Percentiles rank a stretch among this genome's conserved stretches.
These are phyloP conservation scores for Thalassiosira delicatula DNA, from an alignment of 352 stramenopile genomes.

Conservation along the genomic window DNA sequence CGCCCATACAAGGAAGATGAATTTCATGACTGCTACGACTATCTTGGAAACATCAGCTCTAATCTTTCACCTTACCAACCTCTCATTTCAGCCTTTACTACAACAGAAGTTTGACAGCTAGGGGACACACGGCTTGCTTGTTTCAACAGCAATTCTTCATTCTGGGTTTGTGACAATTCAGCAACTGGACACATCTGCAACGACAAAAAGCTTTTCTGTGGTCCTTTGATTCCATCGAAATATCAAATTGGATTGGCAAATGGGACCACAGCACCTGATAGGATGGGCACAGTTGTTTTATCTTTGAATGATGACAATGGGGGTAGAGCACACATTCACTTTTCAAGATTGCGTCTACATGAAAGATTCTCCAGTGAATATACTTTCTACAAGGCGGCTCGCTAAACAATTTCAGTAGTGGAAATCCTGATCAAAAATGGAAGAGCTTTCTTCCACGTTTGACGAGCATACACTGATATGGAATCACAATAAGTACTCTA, in stretches of 20 bases:
- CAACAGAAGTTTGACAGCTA: neutral
- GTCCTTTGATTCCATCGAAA: neutral
- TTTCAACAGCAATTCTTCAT: constrained; percentile 26
- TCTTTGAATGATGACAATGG: constrained; percentile 16
- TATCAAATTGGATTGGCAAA: constrained; percentile 9
- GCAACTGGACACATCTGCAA: constrained; percentile 29
- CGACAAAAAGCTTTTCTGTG: constrained; percentile 9
- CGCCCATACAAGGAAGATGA: too few relatives aligned
- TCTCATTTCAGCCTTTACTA: neutral
- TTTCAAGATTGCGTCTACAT: constrained; percentile 33
- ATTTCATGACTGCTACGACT: too few relatives aligned
- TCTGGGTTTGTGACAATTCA: constrained; percentile 33
- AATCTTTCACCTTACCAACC: too few relatives aligned
- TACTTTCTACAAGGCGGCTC: constrained; percentile 18
- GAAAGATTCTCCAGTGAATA: constrained; percentile 29
- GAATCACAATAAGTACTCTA: neutral
- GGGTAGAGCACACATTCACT: neutral
- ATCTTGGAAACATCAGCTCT: too few relatives aligned
- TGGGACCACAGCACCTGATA: neutral
- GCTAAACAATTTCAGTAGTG: too few relatives aligned
- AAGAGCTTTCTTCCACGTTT: constrained; percentile 8
- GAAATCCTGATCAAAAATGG: constrained; percentile 1
- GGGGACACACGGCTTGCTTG: too few relatives aligned
- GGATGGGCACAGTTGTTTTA: constrained; percentile 16
- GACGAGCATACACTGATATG: constrained; percentile 5